These are phyloP conservation scores for Eugenia klotzschiana DNA, from an alignment of 441 rosid genomes.

Conservation along the genomic window DNA sequence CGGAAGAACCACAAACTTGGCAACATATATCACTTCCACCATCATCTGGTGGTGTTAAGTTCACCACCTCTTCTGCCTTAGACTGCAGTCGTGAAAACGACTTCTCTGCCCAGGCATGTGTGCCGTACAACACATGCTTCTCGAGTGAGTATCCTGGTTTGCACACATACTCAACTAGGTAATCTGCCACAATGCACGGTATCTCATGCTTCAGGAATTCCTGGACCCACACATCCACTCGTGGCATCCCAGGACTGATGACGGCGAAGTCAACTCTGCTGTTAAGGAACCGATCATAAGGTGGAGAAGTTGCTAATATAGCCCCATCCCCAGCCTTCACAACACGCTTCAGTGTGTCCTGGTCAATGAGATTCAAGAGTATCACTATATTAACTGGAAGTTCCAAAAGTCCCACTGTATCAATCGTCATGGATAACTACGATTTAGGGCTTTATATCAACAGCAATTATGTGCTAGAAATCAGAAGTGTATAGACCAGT, in stretches of 20 bases:
- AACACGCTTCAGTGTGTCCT: conserved; percentile 90
- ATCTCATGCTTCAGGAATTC: conserved; percentile 75
- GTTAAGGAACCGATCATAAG: conserved; percentile 63
- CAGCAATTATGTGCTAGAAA: background rate
- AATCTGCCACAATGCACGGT: conserved; percentile 78
- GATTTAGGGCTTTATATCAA: background rate
- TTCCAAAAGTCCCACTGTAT: background rate
- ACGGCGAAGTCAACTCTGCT: conserved; percentile 68
- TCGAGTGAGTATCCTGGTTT: conserved; percentile 79
- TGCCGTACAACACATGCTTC: conserved; percentile 62
- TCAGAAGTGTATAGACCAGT: background rate
- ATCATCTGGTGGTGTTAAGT: background rate
- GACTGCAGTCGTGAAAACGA: conserved; percentile 35
- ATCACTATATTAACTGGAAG: background rate
- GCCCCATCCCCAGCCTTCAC: conserved; percentile 94
- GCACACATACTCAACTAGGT: conserved; percentile 91
- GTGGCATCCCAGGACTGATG: conserved; percentile 64
- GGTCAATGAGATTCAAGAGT: background rate
- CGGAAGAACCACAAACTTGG: conserved; percentile 30
- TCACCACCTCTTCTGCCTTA: conserved; percentile 25
- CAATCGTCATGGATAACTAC: background rate
- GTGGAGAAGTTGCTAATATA: conserved; percentile 89
- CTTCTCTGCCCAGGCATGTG: conserved; percentile 63
- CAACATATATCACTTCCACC: conserved; percentile 17
- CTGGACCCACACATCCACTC: conserved; percentile 64